Base-by-base conservation (phyloP, 2,329 filamentous ascomycete genomes). In the Pseudocercospora vitis region DNA sequence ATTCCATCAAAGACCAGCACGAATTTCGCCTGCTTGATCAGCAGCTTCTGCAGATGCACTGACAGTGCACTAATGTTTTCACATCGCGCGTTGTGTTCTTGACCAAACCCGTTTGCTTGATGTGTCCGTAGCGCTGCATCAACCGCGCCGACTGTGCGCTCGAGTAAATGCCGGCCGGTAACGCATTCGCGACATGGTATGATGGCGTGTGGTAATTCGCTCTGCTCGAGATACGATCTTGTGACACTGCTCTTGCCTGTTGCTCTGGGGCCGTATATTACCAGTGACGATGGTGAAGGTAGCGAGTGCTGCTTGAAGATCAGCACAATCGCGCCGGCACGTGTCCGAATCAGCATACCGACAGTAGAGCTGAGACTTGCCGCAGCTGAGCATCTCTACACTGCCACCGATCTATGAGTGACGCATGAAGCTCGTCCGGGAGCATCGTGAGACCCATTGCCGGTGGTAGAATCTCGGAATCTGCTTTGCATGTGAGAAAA, bases 1-100 rank as follows among this genome's bases (percentile, higher is more conserved):
- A 97, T 86, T 8, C 84, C 89, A 74, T 97, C 94, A 58, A 97
- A 80, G 8, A 96, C 88, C 53, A 97, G 72, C 7, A 92, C 84
- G 63, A 96, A 91, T 59, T 86, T 84, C 60, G 59, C 56, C n/a
- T 58, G 56, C 2, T 78, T 76, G 47, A 78, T 73, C 40, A 91
- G 71, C 71, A 89, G 75, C 65, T 78, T 81, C 56, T 80, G 80
- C 53, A 97, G 75, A 64, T 91, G 84, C 21, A 89, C 87, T 1
- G 81, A 80, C 58, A 97, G 75, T 48, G 88, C 83, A 53, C 89
- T 87, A 48, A 96, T 74, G 58, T 87, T 90, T 73, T 96, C 91
- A 68, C 90, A 95, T 57, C 85, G 79, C 24, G 79, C 65, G 31
- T 53, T 78, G 48, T 82, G 80, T 19, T 76, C 70, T 44, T 76